Percentiles rank a stretch among this genome's conserved stretches.
These are phyloP conservation scores for Alloteropsis semialata DNA, from an alignment of 176 grass and related monocot species.

Conservation along the genomic window DNA sequence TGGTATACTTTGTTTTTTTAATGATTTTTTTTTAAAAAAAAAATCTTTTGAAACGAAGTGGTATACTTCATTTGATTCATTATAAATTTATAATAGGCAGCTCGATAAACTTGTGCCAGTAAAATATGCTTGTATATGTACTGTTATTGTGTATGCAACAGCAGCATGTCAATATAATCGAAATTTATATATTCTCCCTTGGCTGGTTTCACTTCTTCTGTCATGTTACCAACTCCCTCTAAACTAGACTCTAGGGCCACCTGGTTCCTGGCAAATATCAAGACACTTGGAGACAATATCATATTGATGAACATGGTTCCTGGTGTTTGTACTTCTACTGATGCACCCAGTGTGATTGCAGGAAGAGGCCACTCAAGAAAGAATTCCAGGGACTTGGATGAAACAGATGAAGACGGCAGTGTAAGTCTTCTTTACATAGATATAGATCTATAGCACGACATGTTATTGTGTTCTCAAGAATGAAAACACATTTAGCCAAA, in stretches of 20 bases:
- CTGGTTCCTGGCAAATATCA: background rate
- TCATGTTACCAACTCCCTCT: background rate
- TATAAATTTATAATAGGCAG: background rate
- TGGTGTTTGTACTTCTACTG: background rate
- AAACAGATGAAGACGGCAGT: constrained; percentile 38
- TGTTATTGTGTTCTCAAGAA: background rate
- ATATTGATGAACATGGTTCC: background rate
- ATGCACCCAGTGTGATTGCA: constrained; percentile 28
- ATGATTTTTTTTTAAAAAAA: too few relatives aligned
- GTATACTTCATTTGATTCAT: too few relatives aligned
- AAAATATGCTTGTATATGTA: background rate
- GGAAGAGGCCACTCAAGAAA: constrained; percentile 52
- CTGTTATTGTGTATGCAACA: background rate
- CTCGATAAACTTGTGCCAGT: background rate
- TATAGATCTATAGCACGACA: background rate
- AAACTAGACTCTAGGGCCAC: background rate
- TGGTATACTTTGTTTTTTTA: background rate
- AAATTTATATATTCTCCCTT: background rate
- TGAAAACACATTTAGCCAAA: background rate
- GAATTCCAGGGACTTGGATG: constrained; percentile 39
- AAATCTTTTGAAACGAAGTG: too few relatives aligned
- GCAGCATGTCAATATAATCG: background rate
- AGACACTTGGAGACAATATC: background rate
- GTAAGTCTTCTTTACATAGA: constrained; percentile 42
- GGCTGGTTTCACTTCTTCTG: background rate